Percentiles rank a stretch among this genome's conserved stretches.
Evolutionary conservation across 2,329 filamentous ascomycete genomes (phyloP).

Genomic region (Colletotrichum chlorophyti): DNA sequence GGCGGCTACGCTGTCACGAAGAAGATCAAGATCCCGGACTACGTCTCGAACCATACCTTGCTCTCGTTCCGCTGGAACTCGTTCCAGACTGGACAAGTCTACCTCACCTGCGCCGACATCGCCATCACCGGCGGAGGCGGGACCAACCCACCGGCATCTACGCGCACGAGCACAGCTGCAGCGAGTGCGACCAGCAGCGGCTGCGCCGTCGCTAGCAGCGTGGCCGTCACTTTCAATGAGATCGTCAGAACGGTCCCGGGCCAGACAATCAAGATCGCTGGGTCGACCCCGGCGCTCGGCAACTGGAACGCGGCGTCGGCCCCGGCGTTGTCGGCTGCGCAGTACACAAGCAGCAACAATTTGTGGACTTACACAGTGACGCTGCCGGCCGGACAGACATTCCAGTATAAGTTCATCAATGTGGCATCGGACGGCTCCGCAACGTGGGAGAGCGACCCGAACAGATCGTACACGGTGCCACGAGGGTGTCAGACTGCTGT

Average conservation of each 20-base stretch:
- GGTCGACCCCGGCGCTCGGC: conserved; percentile 47
- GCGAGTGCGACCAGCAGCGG: conserved; percentile 27
- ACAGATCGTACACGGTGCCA: conserved; percentile 43
- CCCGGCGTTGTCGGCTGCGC: conserved; percentile 54
- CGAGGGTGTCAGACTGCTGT: conserved; percentile 31
- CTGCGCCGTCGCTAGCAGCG: conserved; percentile 41
- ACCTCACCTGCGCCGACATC: conserved; percentile 60
- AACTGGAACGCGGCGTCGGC: conserved; percentile 47
- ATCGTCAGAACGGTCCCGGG: conserved; percentile 52
- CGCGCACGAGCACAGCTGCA: conserved; percentile 28
- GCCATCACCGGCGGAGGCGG: conserved; percentile 40
- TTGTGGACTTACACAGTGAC: conserved; percentile 61
- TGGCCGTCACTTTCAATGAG: conserved; percentile 50
- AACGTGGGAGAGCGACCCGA: conserved; percentile 64
- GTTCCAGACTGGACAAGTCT: conserved; percentile 60
- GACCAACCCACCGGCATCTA: conserved; percentile 27
- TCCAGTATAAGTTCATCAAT: conserved; percentile 70
- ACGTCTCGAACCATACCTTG: conserved; percentile 55
- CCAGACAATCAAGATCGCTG: conserved; percentile 57
- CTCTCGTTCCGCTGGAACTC: conserved; percentile 62
- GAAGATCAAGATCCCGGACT: conserved; percentile 57
- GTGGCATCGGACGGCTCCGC: conserved; percentile 55
- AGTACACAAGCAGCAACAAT: conserved; percentile 61
- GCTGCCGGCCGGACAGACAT: conserved; percentile 56
- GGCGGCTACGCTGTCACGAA: conserved; percentile 61